Evolutionary conservation across 2,329 filamentous ascomycete species (phyloP).

Genomic region (Chrysoporthe puriensis): DNA sequence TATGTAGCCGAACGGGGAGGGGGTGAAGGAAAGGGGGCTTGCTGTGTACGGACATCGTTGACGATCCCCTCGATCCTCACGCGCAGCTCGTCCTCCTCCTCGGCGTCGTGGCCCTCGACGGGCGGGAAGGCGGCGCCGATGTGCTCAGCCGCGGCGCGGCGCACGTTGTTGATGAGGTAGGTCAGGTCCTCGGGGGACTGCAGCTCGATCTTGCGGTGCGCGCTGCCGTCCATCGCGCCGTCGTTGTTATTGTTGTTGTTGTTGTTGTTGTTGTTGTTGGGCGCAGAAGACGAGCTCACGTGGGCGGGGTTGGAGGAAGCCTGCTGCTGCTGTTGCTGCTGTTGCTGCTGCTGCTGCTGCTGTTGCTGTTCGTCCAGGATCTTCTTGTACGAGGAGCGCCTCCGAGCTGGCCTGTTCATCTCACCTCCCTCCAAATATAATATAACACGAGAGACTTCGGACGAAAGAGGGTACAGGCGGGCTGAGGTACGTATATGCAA

Average conservation of each 20-base stretch:
- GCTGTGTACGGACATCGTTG: constrained; percentile 51
- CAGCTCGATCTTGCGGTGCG: constrained; percentile 77
- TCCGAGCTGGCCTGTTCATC: constrained; percentile 28
- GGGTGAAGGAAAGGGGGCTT: background rate
- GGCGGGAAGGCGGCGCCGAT: constrained; percentile 71
- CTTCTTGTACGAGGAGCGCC: constrained; percentile 28
- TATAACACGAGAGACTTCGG: background rate
- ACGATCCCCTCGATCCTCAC: constrained; percentile 63
- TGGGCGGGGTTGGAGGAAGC: background rate
- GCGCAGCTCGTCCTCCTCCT: constrained; percentile 62
- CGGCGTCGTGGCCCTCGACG: constrained; percentile 50
- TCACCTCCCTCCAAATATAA: constrained; percentile 7
- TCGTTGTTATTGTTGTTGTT: constrained; percentile 8
- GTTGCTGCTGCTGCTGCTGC: background rate
- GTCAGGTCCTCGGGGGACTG: constrained; percentile 74
- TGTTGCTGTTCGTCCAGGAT: constrained; percentile 9
- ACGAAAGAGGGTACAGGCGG: background rate
- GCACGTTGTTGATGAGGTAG: constrained; percentile 71
- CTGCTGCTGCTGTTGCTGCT: constrained; percentile 12
- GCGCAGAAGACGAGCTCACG: constrained; percentile 5
- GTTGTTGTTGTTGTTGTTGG: constrained; percentile 9
- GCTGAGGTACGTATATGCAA: background rate
- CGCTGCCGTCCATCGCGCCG: constrained; percentile 40
- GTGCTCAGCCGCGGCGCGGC: constrained; percentile 67
- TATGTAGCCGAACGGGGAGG: background rate